Conservation (phyloP, 306 rosid genomes). For the Pyrus pyrifolia region DNA sequence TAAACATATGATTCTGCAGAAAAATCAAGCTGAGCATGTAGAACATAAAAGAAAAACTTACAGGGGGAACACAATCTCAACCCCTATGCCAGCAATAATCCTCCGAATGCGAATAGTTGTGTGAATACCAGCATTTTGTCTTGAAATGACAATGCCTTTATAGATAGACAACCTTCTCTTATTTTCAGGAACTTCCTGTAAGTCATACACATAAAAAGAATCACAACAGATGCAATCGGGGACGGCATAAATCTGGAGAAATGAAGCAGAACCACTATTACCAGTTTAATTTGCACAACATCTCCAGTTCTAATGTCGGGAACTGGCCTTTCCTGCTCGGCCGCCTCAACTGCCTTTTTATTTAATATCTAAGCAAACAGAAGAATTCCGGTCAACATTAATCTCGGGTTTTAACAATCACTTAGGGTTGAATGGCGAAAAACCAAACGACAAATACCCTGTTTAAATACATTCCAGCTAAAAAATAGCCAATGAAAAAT, state of each 20-base stretch:
- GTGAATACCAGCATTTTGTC: slow-evolving; percentile 92
- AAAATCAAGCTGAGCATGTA: slow-evolving; percentile 2
- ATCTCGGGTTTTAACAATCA: neutral
- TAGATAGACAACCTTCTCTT: slow-evolving; percentile 82
- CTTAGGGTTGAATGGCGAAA: neutral
- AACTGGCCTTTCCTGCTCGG: slow-evolving; percentile 61
- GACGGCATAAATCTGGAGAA: neutral
- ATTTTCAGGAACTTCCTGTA: slow-evolving; percentile 93
- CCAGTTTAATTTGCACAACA: slow-evolving; percentile 85
- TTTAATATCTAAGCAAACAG: slow-evolving; percentile 58
- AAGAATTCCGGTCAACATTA: neutral
- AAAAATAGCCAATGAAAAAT: neutral
- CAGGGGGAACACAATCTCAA: slow-evolving; percentile 93
- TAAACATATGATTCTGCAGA: neutral
- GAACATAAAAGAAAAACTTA: slow-evolving; percentile 29
- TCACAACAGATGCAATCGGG: slow-evolving; percentile 8
- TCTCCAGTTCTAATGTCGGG: slow-evolving; percentile 89
- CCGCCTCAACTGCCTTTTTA: slow-evolving; percentile 74
- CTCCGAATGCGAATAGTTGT: slow-evolving; percentile 86
- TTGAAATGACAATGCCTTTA: slow-evolving; percentile 88
- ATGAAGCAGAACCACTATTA: slow-evolving; percentile 13
- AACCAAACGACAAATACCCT: neutral
- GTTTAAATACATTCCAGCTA: neutral
- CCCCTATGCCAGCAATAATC: slow-evolving; percentile 88
- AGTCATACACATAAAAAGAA: slow-evolving; percentile 16